phyloP scores from a whole-genome alignment of 208 protist species.

The Strigomonas oncopelti region DNA sequence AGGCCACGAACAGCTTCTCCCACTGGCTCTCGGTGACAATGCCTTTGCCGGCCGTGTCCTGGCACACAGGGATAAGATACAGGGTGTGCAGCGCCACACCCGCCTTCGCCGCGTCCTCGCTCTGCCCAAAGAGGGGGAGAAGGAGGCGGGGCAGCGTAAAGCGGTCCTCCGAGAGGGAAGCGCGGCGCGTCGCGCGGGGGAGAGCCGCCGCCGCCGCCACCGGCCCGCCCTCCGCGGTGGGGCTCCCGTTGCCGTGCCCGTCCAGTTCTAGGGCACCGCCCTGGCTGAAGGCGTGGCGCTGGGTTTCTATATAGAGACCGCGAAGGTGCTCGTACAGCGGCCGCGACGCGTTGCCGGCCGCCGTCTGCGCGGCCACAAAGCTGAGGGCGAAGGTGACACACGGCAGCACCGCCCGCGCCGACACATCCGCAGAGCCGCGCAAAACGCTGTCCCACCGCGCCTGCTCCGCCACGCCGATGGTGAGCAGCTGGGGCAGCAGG shows the following conservation, averaged over 20 bases:
- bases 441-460: slow-evolving; percentile 28
- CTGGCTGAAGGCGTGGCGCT: not conserved
- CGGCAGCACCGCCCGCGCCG: slow-evolving; percentile 7
- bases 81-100: slow-evolving; percentile 13
- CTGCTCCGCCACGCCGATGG: slow-evolving; percentile 26
- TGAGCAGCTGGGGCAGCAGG: slow-evolving; percentile 18
- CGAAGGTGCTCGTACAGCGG: slow-evolving; percentile 43
- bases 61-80: slow-evolving; percentile 9
- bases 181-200: not conserved
- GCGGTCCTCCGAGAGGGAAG: slow-evolving; percentile 1
- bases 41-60: not conserved
- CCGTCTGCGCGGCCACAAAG: slow-evolving; percentile 37
- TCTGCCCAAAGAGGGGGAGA: slow-evolving; percentile 32
- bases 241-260: not conserved
- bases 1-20: slow-evolving; percentile 10
- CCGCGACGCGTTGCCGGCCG: slow-evolving; percentile 30
- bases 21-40: not conserved
- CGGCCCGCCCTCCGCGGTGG: not conserved
- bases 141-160: slow-evolving; percentile 27
- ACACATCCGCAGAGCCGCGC: not conserved
- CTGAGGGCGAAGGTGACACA: slow-evolving; percentile 46
- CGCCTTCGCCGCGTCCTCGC: slow-evolving; percentile 9
- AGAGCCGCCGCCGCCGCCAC: no score
- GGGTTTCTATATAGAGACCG: slow-evolving; percentile 4
- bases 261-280: not conserved